phyloP scores from a whole-genome alignment of 2,329 filamentous ascomycete species.

The Paecilomyces niveus region DNA sequence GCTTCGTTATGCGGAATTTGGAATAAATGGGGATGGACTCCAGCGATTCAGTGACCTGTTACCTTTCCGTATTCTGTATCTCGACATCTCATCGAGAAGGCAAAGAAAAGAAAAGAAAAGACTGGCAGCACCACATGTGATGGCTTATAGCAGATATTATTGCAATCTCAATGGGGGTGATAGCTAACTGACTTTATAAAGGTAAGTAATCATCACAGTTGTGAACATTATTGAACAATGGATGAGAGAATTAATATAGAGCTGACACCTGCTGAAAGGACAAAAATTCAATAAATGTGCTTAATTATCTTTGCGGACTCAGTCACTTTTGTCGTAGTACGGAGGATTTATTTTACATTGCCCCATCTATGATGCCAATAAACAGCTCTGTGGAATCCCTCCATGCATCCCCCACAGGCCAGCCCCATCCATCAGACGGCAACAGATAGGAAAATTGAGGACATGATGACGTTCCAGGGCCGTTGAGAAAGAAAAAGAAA shows the following conservation, averaged over 20 bases:
- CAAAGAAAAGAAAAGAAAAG: too few relatives aligned
- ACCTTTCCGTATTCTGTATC: too few relatives aligned
- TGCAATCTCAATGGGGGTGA: too few relatives aligned
- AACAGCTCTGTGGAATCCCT: conserved; percentile 19
- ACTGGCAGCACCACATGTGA: too few relatives aligned
- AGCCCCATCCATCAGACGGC: conserved; percentile 16
- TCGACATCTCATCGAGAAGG: too few relatives aligned
- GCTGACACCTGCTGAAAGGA: too few relatives aligned
- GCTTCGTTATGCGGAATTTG: too few relatives aligned
- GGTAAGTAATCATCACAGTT: background rate
- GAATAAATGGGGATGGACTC: too few relatives aligned
- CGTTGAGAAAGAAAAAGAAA: background rate
- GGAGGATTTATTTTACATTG: conserved; percentile 29
- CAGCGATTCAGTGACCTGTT: too few relatives aligned
- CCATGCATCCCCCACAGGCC: conserved; percentile 19
- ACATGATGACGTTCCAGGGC: background rate
- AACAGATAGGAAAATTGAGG: conserved; percentile 1
- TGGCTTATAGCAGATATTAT: too few relatives aligned
- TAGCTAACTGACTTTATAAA: background rate
- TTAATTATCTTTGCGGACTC: background rate
- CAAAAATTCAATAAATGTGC: background rate
- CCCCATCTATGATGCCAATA: conserved; percentile 32
- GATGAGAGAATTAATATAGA: background rate
- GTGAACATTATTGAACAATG: background rate
- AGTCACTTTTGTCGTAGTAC: background rate